Conservation (phyloP, 495 filamentous ascomycete genomes). For the Trichoderma parareesei region DNA sequence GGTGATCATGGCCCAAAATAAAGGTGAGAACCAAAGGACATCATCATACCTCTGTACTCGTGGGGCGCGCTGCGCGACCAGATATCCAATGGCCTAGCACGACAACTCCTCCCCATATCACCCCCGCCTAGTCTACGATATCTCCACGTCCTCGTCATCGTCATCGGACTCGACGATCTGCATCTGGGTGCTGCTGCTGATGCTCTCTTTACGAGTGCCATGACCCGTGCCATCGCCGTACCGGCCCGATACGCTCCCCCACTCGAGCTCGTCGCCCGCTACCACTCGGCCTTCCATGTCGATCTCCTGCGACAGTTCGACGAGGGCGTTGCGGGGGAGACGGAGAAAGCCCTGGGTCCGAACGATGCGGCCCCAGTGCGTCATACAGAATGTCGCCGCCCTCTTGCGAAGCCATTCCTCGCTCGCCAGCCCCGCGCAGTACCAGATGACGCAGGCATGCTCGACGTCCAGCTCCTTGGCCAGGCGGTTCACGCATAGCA, state of each 20-base stretch:
- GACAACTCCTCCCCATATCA: neutral
- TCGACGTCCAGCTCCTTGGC: slow-evolving; percentile 86
- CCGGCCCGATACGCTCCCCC: slow-evolving; percentile 59
- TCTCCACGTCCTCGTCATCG: slow-evolving; percentile 41
- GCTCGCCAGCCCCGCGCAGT: slow-evolving; percentile 77
- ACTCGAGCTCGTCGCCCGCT: slow-evolving; percentile 74
- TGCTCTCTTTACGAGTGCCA: slow-evolving; percentile 45
- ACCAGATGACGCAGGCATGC: slow-evolving; percentile 92
- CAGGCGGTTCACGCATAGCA: slow-evolving; percentile 81
- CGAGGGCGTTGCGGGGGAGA: slow-evolving; percentile 64
- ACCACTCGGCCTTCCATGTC: slow-evolving; percentile 85
- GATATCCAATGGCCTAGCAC: no score
- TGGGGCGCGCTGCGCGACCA: no score
- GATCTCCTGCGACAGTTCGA: slow-evolving; percentile 87
- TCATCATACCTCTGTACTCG: no score
- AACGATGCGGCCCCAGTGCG: slow-evolving; percentile 91
- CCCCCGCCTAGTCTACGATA: neutral
- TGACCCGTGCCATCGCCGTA: slow-evolving; percentile 47
- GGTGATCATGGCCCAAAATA: neutral
- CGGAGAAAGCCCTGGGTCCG: slow-evolving; percentile 79
- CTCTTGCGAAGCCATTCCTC: slow-evolving; percentile 89
- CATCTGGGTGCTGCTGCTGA: slow-evolving; percentile 45
- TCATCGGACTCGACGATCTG: slow-evolving; percentile 58
- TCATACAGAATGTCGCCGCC: slow-evolving; percentile 79
- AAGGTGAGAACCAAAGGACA: neutral